Conservation (phyloP, 2,329 filamentous ascomycete species). For the Trichothecium roseum region DNA sequence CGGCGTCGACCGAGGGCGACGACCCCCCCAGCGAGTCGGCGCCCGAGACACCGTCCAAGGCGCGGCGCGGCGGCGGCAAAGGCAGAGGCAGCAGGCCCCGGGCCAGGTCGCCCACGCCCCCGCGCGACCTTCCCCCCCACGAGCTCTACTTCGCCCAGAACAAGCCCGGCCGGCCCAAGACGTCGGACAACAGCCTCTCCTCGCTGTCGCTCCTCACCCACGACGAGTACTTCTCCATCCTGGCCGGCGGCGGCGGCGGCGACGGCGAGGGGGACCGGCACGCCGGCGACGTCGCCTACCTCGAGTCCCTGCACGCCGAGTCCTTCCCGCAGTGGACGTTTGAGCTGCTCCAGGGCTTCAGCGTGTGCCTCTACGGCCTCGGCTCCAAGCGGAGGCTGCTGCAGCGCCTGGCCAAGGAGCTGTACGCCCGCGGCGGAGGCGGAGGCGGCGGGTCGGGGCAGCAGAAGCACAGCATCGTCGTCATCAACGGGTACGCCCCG, state of each 20-base stretch:
- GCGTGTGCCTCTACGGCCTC: conserved; percentile 83
- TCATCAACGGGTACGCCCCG: conserved; percentile 77
- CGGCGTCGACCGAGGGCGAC: conserved; percentile 17
- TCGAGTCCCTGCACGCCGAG: conserved; percentile 65
- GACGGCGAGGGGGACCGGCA: conserved; percentile 67
- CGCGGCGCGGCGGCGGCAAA: conserved; percentile 14
- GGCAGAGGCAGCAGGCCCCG: conserved; percentile 14
- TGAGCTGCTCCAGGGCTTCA: conserved; percentile 78
- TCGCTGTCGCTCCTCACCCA: conserved; percentile 71
- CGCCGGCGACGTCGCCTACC: conserved; percentile 54
- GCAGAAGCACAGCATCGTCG: conserved; percentile 45
- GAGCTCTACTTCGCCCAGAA: conserved; percentile 94
- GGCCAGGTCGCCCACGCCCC: conserved; percentile 62
- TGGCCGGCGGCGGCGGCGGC: conserved; percentile 52
- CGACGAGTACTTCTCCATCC: conserved; percentile 72
- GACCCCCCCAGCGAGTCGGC: background rate
- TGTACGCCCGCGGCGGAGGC: conserved; percentile 24
- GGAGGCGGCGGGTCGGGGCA: background rate
- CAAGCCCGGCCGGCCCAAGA: conserved; percentile 68
- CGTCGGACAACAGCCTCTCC: conserved; percentile 75
- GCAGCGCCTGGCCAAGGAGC: conserved; percentile 63
- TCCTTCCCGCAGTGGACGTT: conserved; percentile 90
- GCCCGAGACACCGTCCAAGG: conserved; percentile 30
- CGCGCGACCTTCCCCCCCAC: conserved; percentile 72
- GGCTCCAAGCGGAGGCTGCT: conserved; percentile 77